Base-by-base conservation (phyloP, 2,329 filamentous ascomycete genomes). In the Aspergillus arachidicola region DNA sequence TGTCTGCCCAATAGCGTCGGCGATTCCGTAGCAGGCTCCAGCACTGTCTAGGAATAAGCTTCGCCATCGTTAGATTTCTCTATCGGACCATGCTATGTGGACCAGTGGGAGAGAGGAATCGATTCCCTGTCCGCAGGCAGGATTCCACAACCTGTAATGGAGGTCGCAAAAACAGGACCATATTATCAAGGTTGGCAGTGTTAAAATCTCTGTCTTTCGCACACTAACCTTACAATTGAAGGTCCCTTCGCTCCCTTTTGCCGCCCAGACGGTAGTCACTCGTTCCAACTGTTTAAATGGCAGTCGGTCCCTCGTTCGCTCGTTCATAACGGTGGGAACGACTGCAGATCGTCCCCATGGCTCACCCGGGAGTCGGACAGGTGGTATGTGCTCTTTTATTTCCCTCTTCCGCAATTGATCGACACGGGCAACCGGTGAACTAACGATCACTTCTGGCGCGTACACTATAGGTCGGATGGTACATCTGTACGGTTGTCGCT, bases 401-500 rank as follows among this genome's bases (percentile, higher is more conserved):
- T 14, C 26, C 21, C 46, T 38, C 16, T 19, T 26, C 41, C 32
- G 21, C 19, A 26, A 16, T 38, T 21, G 51, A 55, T 55, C 51
- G 51, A 21, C 51, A 23, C 21, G 51, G 51, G 51, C n/a, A 26
- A 23, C 30, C n/a, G 6, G n/a, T 36, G 11, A 26, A 55, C 34
- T 38, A 32, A 55, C 51, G 51, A 55, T 55, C 51, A 28, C 51
- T 23, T 23, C 36, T 38, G 38, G 3, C 34, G 32, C n/a, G 43
- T 50, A 38, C 4, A 19, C 7, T 11, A 32, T 10, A 69, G 66
- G 67, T 68, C 16, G 61, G 59, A n/a, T 69, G 67, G 67, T 69
- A 69, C 45, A 53, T 69, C 36, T 68, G 66, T 60, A 69, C 66
- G 5, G 32, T 67, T 23, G 57, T 57, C 21, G 67, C 67, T 28